These are phyloP conservation scores for Maudiozyma turicensis DNA, from an alignment of 805 yeast species.

Conservation along the genomic window DNA sequence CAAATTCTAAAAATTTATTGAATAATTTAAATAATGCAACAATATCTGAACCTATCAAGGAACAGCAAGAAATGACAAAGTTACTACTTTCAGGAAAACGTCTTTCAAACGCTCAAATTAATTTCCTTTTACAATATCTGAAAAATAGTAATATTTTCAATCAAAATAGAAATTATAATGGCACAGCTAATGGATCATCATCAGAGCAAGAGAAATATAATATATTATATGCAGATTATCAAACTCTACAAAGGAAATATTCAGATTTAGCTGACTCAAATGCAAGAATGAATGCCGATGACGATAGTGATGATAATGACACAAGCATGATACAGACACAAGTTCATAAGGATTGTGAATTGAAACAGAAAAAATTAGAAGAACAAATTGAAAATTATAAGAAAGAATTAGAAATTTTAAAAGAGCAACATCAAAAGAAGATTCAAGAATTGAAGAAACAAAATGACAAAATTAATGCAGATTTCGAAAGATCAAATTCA, in stretches of 20 bases:
- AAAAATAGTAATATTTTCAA: conserved; percentile 8
- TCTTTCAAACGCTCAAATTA: conserved; percentile 22
- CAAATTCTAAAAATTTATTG: conserved; percentile 11
- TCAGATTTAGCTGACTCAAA: conserved; percentile 1
- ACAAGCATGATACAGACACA: background rate
- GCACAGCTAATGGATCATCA: conserved; percentile 14
- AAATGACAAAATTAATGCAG: conserved; percentile 3
- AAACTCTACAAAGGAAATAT: conserved; percentile 1
- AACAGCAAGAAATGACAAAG: conserved; percentile 22
- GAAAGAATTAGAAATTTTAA: background rate
- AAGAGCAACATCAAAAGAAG: conserved; percentile 3
- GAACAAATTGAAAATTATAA: conserved; percentile 1
- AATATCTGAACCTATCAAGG: conserved; percentile 25
- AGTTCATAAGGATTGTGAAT: conserved; percentile 1
- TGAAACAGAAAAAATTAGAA: conserved; percentile 2
- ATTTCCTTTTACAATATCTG: conserved; percentile 11
- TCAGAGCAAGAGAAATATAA: conserved; percentile 7
- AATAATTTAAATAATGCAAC: conserved; percentile 15
- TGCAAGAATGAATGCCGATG: background rate
- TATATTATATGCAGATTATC: conserved; percentile 10
- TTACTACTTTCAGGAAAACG: conserved; percentile 20
- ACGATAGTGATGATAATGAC: background rate
- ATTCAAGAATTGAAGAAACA: conserved; percentile 6
- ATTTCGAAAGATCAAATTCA: background rate
- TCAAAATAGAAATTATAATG: conserved; percentile 13